These are phyloP conservation scores for Nemania sp. DNA, from an alignment of 2,329 filamentous ascomycete species.

Conservation along the genomic window DNA sequence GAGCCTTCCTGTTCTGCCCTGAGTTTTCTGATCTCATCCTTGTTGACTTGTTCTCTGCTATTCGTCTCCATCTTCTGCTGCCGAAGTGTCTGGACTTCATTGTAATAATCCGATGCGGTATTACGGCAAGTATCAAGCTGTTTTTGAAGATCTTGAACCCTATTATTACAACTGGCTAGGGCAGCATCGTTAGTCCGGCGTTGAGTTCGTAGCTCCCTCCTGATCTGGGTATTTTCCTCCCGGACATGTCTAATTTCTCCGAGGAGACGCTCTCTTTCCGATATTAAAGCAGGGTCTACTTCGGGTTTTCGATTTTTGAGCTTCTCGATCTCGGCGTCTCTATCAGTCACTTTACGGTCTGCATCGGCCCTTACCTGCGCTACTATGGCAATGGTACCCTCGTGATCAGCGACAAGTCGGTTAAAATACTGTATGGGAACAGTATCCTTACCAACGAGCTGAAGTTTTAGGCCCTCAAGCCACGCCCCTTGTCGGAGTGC, in stretches of 20 bases:
- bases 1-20: not conserved
- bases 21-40: slow-evolving; percentile 12
- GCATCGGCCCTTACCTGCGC: slow-evolving; percentile 20
- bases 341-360: slow-evolving; percentile 1
- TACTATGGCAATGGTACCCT: slow-evolving; percentile 33
- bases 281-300: not conserved
- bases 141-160: not conserved
- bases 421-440: slow-evolving; percentile 46
- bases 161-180: too few relatives aligned
- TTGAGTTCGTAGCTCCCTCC: too few relatives aligned
- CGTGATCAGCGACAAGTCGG: slow-evolving; percentile 43
- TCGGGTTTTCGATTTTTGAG: slow-evolving; percentile 1
- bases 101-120: slow-evolving; percentile 14
- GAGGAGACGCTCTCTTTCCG: not conserved
- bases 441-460: slow-evolving; percentile 30
- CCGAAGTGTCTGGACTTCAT: not conserved
- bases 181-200: too few relatives aligned
- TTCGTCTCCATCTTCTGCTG: not conserved
- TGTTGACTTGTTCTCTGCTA: slow-evolving; percentile 1
- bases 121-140: not conserved
- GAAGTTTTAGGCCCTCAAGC: slow-evolving; percentile 39
- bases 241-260: too few relatives aligned
- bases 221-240: too few relatives aligned
- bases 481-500: slow-evolving; percentile 35
- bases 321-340: slow-evolving; percentile 15